A percentile compares a stretch with the other conserved stretches of the same genome.
phyloP scores from a whole-genome alignment of 805 yeast genomes.

The Suhomyces sp. region DNA sequence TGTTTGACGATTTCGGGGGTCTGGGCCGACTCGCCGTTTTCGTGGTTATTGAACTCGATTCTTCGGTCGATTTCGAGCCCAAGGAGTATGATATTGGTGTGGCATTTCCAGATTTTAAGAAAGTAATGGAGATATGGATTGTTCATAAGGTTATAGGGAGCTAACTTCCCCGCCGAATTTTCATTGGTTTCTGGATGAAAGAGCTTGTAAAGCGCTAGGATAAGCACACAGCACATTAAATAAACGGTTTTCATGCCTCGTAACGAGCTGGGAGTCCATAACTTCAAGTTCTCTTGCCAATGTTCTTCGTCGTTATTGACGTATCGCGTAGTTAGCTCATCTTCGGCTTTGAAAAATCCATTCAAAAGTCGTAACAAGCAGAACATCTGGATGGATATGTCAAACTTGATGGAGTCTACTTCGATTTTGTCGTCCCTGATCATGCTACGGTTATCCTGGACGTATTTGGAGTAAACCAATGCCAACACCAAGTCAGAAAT shows the following conservation, averaged over 20 bases:
- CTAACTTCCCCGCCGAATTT: not conserved
- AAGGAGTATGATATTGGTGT: slow-evolving; percentile 54
- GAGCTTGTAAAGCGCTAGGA: slow-evolving; percentile 32
- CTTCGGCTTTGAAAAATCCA: slow-evolving; percentile 36
- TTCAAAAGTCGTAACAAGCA: slow-evolving; percentile 37
- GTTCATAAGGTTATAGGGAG: slow-evolving; percentile 38
- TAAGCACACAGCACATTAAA: slow-evolving; percentile 29
- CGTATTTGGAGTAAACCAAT: slow-evolving; percentile 17
- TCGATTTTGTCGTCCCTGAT: slow-evolving; percentile 3
- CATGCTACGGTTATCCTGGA: slow-evolving; percentile 4
- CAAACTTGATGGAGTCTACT: slow-evolving; percentile 32
- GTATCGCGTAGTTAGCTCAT: slow-evolving; percentile 39
- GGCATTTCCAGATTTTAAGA: slow-evolving; percentile 62
- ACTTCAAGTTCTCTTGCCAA: slow-evolving; percentile 19
- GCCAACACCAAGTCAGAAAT: slow-evolving; percentile 52
- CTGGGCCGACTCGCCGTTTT: slow-evolving; percentile 17
- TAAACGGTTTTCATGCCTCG: slow-evolving; percentile 25
- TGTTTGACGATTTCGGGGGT: slow-evolving; percentile 34
- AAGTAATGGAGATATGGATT: slow-evolving; percentile 64
- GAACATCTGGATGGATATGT: slow-evolving; percentile 33
- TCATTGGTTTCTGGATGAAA: slow-evolving; percentile 16
- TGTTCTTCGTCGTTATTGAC: slow-evolving; percentile 37
- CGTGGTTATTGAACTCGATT: slow-evolving; percentile 29
- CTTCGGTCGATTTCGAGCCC: slow-evolving; percentile 54
- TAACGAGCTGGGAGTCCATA: slow-evolving; percentile 29